Conservation (phyloP, 306 rosid species). For the Lotus japonicus region DNA sequence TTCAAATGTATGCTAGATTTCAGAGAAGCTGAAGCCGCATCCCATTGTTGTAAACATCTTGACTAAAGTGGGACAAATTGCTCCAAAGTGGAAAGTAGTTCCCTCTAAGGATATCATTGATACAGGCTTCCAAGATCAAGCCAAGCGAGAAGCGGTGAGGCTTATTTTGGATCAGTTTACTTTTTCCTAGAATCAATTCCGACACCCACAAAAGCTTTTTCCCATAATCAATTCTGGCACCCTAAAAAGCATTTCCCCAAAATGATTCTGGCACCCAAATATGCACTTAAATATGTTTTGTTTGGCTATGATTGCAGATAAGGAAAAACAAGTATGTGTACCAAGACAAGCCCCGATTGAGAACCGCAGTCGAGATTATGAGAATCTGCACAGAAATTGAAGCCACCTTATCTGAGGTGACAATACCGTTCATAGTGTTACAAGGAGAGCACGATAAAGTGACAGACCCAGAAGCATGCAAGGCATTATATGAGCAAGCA, state of each 20-base stretch:
- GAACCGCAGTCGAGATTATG: constrained; percentile 80
- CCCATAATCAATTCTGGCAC: too few species aligned
- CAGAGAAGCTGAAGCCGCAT: constrained; percentile 77
- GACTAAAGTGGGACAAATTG: constrained; percentile 51
- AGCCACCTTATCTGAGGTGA: constrained; percentile 55
- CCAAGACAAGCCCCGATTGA: constrained; percentile 81
- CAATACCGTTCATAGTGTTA: constrained; percentile 67
- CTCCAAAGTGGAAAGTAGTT: constrained; percentile 87
- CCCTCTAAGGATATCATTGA: constrained; percentile 69
- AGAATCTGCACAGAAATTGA: constrained; percentile 62
- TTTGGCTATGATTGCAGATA: constrained; percentile 40
- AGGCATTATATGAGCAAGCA: constrained; percentile 50
- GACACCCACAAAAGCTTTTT: too few species aligned
- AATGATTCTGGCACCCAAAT: too few species aligned
- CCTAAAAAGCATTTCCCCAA: too few species aligned
- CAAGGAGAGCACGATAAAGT: constrained; percentile 88
- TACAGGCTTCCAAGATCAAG: constrained; percentile 63
- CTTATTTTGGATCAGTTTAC: too few species aligned
- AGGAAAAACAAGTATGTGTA: constrained; percentile 72
- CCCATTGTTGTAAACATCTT: constrained; percentile 54
- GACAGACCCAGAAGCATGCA: constrained; percentile 90
- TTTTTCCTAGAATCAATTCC: too few species aligned
- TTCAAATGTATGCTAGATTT: constrained; percentile 42
- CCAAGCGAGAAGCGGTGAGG: constrained; percentile 67
- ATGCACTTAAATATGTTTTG: background rate